phyloP scores from a whole-genome alignment of 345 rosid genomes.

The Melaleuca quinquenervia region DNA sequence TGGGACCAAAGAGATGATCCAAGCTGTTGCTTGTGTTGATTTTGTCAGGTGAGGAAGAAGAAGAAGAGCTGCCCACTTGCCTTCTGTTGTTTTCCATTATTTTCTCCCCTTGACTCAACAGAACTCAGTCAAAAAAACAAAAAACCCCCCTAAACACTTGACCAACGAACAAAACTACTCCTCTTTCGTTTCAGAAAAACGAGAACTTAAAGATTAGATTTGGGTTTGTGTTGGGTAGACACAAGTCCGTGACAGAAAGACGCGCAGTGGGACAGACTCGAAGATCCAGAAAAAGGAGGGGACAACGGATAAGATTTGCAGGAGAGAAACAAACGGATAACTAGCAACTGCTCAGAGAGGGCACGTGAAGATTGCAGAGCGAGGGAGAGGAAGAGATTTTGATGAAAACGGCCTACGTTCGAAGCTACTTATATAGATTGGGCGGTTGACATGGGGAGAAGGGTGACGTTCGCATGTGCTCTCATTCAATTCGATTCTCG shows the following conservation, averaged over 20 bases:
- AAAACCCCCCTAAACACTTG: neutral
- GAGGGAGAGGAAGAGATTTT: neutral
- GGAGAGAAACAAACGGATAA: conserved; percentile 3
- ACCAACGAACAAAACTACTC: conserved; percentile 31
- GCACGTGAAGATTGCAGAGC: conserved; percentile 25
- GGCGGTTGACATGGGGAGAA: neutral
- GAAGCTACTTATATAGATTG: neutral
- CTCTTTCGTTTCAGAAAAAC: neutral
- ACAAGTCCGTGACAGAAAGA: conserved; percentile 12
- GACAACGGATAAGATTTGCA: conserved; percentile 26
- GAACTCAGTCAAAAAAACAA: neutral
- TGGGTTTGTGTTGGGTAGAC: conserved; percentile 5
- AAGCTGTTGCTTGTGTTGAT: conserved; percentile 3
- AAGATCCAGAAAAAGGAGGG: neutral
- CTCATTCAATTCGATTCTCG: neutral
- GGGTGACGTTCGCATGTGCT: neutral
- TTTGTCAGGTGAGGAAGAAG: neutral
- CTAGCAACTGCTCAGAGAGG: neutral
- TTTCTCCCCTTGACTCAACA: conserved; percentile 9
- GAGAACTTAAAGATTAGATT: neutral
- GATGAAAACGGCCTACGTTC: neutral
- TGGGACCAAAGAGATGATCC: conserved; percentile 54
- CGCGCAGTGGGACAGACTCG: neutral
- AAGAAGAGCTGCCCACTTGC: conserved; percentile 15
- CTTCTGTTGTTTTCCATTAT: neutral